Evolutionary conservation across 2,329 filamentous ascomycete species (phyloP).

Genomic region (Nemania bipapillata): DNA sequence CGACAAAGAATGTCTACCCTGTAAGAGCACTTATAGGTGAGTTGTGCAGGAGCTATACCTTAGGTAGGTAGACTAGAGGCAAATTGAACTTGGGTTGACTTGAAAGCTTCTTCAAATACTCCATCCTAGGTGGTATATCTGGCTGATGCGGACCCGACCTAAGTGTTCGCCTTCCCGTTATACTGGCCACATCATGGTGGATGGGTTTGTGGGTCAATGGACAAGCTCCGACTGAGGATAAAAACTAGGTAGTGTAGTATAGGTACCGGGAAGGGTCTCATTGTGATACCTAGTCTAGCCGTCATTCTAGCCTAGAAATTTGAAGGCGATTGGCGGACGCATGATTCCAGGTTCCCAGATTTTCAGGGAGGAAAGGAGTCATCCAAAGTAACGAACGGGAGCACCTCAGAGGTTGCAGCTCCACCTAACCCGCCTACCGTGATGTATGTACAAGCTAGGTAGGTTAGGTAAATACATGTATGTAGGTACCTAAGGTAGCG

Average conservation of each 20-base stretch:
- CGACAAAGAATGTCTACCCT: conserved; percentile 21
- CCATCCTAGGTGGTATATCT: background rate
- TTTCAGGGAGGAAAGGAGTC: background rate
- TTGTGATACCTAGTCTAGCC: conserved; percentile 4
- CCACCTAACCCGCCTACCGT: background rate
- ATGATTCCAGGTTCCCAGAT: conserved; percentile 10
- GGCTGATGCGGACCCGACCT: conserved; percentile 5
- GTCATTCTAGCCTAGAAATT: conserved; percentile 4
- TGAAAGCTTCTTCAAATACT: conserved; percentile 9
- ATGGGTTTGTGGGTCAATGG: conserved; percentile 26
- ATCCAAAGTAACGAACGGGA: conserved; percentile 13
- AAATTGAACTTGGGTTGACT: background rate
- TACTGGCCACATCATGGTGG: conserved; percentile 28
- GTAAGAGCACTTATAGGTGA: background rate
- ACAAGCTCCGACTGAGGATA: conserved; percentile 11
- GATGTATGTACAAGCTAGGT: background rate
- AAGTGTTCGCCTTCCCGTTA: conserved; percentile 7
- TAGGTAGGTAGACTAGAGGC: conserved; percentile 24
- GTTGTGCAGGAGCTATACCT: conserved; percentile 1
- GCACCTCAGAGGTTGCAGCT: conserved; percentile 5
- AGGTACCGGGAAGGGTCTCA: conserved; percentile 7
- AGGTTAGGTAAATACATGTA: background rate
- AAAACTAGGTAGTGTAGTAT: conserved; percentile 11
- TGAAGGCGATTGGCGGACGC: conserved; percentile 30
- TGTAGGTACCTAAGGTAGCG: background rate